These are phyloP conservation scores for Tetradesmus obliquus DNA, from an alignment of 139 green algal genomes.

Conservation along the genomic window DNA sequence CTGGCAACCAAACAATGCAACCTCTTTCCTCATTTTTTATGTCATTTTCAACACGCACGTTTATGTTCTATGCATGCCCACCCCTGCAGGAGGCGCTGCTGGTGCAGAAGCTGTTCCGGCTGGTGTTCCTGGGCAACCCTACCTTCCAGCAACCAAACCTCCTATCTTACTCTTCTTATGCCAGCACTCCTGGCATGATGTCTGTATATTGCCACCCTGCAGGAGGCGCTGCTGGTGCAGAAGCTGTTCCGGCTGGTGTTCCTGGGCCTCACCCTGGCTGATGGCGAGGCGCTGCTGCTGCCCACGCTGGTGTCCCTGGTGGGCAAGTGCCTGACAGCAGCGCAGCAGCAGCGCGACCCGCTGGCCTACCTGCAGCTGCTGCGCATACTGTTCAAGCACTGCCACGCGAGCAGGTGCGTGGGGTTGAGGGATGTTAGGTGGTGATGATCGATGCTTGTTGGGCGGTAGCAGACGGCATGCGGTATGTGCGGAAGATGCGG, in stretches of 20 bases:
- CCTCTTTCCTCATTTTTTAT: no score
- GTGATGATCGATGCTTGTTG: no score
- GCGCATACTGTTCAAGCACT: constrained; percentile 69
- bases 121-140: constrained; percentile 28
- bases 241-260: constrained; percentile 69
- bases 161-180: no score
- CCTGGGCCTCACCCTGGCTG: constrained; percentile 38
- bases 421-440: constrained; percentile 40
- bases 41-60: constrained; percentile 7
- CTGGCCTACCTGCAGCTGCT: constrained; percentile 74
- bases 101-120: constrained; percentile 67
- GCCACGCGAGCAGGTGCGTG: constrained; percentile 11
- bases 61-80: not conserved
- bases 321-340: constrained; percentile 35
- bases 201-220: not conserved
- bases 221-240: constrained; percentile 62
- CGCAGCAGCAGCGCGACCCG: constrained; percentile 51
- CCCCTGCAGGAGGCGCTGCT: constrained; percentile 58
- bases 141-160: no score
- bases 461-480: no score
- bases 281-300: constrained; percentile 51
- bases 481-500: no score
- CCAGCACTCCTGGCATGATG: not conserved
- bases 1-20: no score
- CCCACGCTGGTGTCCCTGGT: constrained; percentile 69